phyloP scores from a whole-genome alignment of 2,329 filamentous ascomycete species.

The Monilinia laxa region DNA sequence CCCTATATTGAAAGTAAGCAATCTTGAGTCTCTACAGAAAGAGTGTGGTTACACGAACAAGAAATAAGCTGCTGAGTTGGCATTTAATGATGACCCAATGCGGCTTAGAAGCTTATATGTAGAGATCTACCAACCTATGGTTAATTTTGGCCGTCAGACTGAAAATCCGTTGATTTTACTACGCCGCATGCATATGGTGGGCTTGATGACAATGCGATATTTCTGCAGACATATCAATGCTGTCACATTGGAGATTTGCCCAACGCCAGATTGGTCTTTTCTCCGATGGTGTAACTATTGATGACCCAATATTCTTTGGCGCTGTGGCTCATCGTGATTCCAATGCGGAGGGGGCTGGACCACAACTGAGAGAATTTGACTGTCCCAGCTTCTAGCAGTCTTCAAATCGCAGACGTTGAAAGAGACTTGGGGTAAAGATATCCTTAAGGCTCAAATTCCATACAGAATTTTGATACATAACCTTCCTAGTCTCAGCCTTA shows the following conservation, averaged over 20 bases:
- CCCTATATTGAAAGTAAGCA: not conserved
- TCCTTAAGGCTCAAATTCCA: too few species aligned
- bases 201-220: not conserved
- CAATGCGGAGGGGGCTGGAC: too few species aligned
- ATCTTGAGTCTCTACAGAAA: not conserved
- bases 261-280: too few species aligned
- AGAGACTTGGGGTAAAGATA: too few species aligned
- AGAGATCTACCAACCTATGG: rapidly evolving
- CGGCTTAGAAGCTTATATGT: not conserved
- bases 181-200: not conserved
- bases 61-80: not conserved
- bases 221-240: not conserved
- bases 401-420: too few species aligned
- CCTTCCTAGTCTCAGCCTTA: too few species aligned
- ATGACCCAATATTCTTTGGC: too few species aligned
- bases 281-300: too few species aligned
- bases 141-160: not conserved
- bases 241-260: not conserved
- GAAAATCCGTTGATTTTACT: not conserved
- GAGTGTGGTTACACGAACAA: not conserved
- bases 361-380: too few species aligned
- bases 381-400: too few species aligned
- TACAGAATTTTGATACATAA: too few species aligned
- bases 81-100: not conserved
- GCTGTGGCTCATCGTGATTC: not conserved